A percentile compares a stretch with the other conserved stretches of the same genome.
phyloP scores from a whole-genome alignment of 169 alveolate genomes.

The Plasmodium blacklocki region DNA sequence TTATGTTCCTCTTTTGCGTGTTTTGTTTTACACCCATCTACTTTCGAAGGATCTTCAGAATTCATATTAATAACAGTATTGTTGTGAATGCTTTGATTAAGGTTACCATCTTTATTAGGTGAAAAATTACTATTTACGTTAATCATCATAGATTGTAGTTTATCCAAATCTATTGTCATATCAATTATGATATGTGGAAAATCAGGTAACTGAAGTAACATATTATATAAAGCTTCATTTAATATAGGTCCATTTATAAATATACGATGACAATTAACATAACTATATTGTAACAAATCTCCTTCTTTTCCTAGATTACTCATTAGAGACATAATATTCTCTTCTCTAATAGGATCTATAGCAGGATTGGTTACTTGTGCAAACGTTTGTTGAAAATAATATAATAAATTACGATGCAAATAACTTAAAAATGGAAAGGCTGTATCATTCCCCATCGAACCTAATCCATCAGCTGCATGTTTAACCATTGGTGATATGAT shows the following conservation, averaged over 20 bases:
- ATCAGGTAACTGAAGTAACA: slow-evolving; percentile 61
- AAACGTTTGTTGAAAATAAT: slow-evolving; percentile 84
- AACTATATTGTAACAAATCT: slow-evolving; percentile 53
- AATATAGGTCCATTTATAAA: slow-evolving; percentile 75
- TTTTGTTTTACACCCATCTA: slow-evolving; percentile 16
- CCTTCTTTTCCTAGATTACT: slow-evolving; percentile 85
- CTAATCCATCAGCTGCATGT: slow-evolving; percentile 77
- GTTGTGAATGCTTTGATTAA: slow-evolving; percentile 16
- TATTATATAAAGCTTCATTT: slow-evolving; percentile 62
- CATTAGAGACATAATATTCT: slow-evolving; percentile 83
- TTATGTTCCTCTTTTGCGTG: slow-evolving; percentile 18
- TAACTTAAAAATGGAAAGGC: slow-evolving; percentile 78
- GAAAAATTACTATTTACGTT: too few relatives aligned
- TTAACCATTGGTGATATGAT: slow-evolving; percentile 73
- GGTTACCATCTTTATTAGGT: slow-evolving; percentile 5
- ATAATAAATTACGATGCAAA: slow-evolving; percentile 78
- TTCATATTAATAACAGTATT: slow-evolving; percentile 8
- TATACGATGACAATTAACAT: slow-evolving; percentile 63
- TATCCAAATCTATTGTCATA: slow-evolving; percentile 52
- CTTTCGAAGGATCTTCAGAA: slow-evolving; percentile 15
- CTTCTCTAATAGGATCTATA: slow-evolving; percentile 86
- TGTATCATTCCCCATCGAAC: slow-evolving; percentile 78
- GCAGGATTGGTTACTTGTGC: slow-evolving; percentile 88
- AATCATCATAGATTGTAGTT: slow-evolving; percentile 38
- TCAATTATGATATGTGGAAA: slow-evolving; percentile 69